Evolutionary conservation across 768 basidiomycete species (phyloP), one percentile per base, ranked within the genome.

Genomic region (Saitozyma sp.): DNA sequence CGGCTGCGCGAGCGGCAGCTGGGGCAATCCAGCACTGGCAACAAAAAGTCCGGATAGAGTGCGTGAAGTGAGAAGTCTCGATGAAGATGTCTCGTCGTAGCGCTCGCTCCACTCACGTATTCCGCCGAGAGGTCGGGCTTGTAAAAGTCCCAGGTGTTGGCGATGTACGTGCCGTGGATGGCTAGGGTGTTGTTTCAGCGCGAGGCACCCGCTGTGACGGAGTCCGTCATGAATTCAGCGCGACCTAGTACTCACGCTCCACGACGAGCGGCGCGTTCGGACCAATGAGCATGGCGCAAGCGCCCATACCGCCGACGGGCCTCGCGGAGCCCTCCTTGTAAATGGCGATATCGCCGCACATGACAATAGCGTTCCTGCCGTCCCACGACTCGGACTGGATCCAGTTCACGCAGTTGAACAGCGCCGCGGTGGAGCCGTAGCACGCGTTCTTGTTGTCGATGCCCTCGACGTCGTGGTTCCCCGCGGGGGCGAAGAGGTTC

Each of bases 341-440:
- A 71, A 98, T 89, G 50, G 96, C 96, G 75, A 99, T 97, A 76
- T 99, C 96, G 64, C 93, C 96, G 41, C 87, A 88, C 54, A 98
- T 92, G 64, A 98, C 93, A 66, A 99, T 93, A 10, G 96, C 95
- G 78, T 95, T 92, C 58, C 95, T 87, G 54, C 95, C 95, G 72
- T 99, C 95, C 96, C 95, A 99, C 6, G 89, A 92, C 54, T 87
- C 87, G 42, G 89, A 90, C 80, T 99, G 95, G 63, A 97, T 83
- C 96, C 96, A 99, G 85, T 99, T 99, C 77, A 95, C 84, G 53
- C 92, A 90, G 81, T 99, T 99, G 87, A 97, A 99, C 60, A 99
- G 87, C 4, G 96, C 96, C 50, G 96, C 96, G 20, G 96, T 99
- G 42, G 92, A 94, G 38, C 96, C 96, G 75, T 99, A 99, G 84